phyloP scores from a whole-genome alignment of 495 filamentous ascomycete species.

The Parmelia sp. region DNA sequence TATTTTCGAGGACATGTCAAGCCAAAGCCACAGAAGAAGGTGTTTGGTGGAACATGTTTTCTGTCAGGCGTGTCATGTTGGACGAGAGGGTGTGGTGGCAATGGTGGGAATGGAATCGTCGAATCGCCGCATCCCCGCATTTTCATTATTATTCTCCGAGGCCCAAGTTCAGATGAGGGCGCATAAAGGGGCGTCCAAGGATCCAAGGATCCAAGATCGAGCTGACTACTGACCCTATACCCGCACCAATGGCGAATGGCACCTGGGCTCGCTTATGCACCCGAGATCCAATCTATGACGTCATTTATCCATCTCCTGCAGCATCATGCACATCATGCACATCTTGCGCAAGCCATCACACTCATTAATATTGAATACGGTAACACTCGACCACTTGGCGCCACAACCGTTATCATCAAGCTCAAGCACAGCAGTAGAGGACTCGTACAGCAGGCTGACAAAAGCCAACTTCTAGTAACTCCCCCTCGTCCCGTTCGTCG shows the following conservation, averaged over 20 bases:
- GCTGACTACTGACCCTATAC: no score
- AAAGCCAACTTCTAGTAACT: conserved; percentile 15
- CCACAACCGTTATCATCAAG: not conserved
- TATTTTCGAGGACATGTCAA: no score
- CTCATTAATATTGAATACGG: no score
- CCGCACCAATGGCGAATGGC: not conserved
- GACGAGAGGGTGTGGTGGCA: not conserved
- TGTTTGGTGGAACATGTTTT: not conserved
- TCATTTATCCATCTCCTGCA: not conserved
- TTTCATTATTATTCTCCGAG: conserved; percentile 6
- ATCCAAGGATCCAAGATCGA: no score
- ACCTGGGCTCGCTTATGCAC: not conserved
- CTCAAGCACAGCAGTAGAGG: no score
- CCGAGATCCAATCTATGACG: not conserved
- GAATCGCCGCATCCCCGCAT: conserved; percentile 11
- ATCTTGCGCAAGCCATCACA: no score
- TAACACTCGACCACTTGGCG: fast-evolving
- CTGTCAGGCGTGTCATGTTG: not conserved
- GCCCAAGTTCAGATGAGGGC: not conserved
- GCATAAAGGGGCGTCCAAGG: not conserved
- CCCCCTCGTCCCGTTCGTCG: conserved; percentile 15
- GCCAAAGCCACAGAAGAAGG: no score
- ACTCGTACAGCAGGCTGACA: no score
- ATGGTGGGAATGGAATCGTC: no score
- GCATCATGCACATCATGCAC: not conserved